Evolutionary conservation across 768 basidiomycete species (phyloP).

Genomic region (Pisolithus tinctorius): DNA sequence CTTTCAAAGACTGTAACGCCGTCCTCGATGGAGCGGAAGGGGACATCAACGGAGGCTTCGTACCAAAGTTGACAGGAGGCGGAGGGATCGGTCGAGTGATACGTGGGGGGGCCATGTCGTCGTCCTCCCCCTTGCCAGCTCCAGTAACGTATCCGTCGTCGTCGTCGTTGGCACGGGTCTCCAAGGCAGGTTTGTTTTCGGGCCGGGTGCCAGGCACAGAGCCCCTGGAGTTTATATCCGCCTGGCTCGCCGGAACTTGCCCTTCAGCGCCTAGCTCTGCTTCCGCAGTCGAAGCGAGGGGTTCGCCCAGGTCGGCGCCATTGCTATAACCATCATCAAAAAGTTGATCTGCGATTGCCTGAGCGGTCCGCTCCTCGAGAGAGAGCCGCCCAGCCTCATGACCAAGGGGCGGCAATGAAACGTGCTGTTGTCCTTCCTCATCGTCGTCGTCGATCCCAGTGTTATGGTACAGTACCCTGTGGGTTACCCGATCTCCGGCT

Average conservation of each 20-base stretch:
- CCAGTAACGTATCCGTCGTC: not conserved
- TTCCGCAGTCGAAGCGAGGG: not conserved
- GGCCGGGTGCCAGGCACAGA: not conserved
- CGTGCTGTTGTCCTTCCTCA: slow-evolving; percentile 1
- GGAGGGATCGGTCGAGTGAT: slow-evolving; percentile 26
- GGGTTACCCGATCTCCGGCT: slow-evolving; percentile 2
- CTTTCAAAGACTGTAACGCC: slow-evolving; percentile 6
- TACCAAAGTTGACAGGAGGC: slow-evolving; percentile 24
- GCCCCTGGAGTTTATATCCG: not conserved
- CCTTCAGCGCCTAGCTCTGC: not conserved
- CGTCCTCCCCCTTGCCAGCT: slow-evolving; percentile 11
- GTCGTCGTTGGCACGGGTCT: slow-evolving; percentile 9
- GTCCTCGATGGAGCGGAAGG: slow-evolving; percentile 11
- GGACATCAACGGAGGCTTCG: slow-evolving; percentile 11
- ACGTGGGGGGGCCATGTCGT: slow-evolving; percentile 26
- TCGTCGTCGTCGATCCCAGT: slow-evolving; percentile 1
- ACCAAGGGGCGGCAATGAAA: not conserved
- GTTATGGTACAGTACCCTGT: slow-evolving; percentile 4
- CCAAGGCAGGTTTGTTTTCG: not conserved
- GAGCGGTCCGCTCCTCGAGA: not conserved
- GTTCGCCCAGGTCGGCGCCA: not conserved
- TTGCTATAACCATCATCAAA: slow-evolving; percentile 1
- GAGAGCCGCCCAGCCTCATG: not conserved
- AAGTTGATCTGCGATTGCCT: no score
- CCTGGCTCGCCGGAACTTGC: not conserved